Base-by-base conservation (phyloP, 1,284 basidiomycete genomes). In the Amylostereum areolatum region DNA sequence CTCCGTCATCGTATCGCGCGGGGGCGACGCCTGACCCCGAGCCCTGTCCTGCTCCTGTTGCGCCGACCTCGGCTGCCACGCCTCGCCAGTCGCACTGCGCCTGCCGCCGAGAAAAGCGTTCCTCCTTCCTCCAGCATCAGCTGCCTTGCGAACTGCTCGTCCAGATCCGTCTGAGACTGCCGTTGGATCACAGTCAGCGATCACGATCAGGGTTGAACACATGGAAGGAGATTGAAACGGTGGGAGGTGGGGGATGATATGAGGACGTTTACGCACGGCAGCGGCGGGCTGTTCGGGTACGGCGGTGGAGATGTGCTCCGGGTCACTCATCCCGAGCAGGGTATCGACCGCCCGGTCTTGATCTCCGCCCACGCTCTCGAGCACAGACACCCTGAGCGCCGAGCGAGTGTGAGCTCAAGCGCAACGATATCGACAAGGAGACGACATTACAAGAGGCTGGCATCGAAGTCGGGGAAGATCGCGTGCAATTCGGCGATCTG, bases 381-480 rank as follows among this genome's bases (percentile, higher is more conserved):
- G 67, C 1, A 90, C 81, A 18, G n/a, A 25, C 27, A 31, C 27
- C n/a, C 10, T 29, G 32, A 36, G 34, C 47, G 32, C 1, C 52
- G 45, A 43, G 46, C 31, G 24, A 37, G 44, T 55, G 34, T 60
- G 45, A 47, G 50, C 25, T 39, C n/a, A 18, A 43, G 31, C n/a
- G 25, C 45, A 35, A 8, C 34, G 40, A 36, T 18, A 24, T 49
- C 12, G 50, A 18, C 47, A n/a, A 31, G 25, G 33, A 32, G 30
- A 70, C 81, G 34, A 8, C 34, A 35, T 52, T 57, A 87, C 85
- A 89, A 64, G 47, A 87, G 66, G 9, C 71, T 58, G 39, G 80
- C 75, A 55, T 91, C 88, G 57, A 88, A 89, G 65, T 87, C 84
- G 11, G 88, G 88, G 61, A 91, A 91, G 74, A 91, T 85, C 11